Evolutionary conservation across 768 basidiomycete species (phyloP).

Genomic region (Guyanaporus albipodus): DNA sequence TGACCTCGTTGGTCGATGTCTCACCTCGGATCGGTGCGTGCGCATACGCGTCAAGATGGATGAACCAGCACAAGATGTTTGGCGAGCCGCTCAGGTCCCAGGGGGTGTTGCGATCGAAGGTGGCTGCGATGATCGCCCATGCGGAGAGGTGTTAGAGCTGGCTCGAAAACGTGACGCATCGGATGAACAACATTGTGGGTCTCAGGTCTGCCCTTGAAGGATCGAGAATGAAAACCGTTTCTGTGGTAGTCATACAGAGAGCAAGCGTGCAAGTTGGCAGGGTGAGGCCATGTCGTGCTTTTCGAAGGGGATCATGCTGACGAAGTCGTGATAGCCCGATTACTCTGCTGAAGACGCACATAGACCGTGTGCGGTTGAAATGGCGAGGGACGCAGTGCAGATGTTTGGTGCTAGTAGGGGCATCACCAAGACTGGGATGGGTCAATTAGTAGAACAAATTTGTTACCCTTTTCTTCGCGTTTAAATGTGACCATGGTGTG

Average conservation of each 20-base stretch:
- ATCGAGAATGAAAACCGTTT: constrained; percentile 7
- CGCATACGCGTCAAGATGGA: constrained; percentile 49
- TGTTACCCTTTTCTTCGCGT: constrained; percentile 30
- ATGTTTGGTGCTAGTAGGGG: constrained; percentile 88
- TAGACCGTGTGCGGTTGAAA: constrained; percentile 37
- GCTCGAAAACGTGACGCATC: constrained; percentile 77
- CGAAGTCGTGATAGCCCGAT: constrained; percentile 38
- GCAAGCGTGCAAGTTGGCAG: constrained; percentile 63
- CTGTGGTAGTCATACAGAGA: constrained; percentile 57
- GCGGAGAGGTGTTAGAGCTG: constrained; percentile 72
- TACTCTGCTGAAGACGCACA: constrained; percentile 54
- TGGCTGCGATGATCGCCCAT: constrained; percentile 67
- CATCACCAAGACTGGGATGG: constrained; percentile 82
- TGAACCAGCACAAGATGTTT: constrained; percentile 73
- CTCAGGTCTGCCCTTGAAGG: constrained; percentile 1
- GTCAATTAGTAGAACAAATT: constrained; percentile 68
- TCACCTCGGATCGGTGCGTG: no score
- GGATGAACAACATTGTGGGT: constrained; percentile 74
- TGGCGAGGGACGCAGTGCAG: constrained; percentile 67
- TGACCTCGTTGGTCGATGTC: not conserved
- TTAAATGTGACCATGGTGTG: constrained; percentile 9
- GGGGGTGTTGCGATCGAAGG: constrained; percentile 71
- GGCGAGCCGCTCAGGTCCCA: constrained; percentile 66
- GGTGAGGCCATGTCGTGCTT: constrained; percentile 34
- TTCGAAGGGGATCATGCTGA: not conserved